Percentiles rank a stretch among this genome's conserved stretches.
Evolutionary conservation across 2,329 filamentous ascomycete genomes (phyloP).

Genomic region (Cladophialophora chaetospira): DNA sequence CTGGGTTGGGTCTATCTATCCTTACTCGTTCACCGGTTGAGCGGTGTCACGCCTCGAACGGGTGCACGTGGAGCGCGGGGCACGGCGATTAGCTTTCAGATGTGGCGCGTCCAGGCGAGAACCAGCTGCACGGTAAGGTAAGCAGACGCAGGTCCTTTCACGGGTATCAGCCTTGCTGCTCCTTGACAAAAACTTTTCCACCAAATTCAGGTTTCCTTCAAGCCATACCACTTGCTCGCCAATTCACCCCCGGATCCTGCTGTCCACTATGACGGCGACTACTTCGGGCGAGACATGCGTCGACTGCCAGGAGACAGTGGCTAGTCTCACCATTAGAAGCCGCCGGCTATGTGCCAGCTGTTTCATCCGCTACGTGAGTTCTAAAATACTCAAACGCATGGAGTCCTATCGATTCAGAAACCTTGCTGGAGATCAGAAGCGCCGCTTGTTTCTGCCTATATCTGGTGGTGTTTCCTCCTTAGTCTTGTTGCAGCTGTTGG

Average conservation of each 20-base stretch:
- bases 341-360: conserved; percentile 68
- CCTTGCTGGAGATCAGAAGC: conserved; percentile 43
- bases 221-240: too few relatives aligned
- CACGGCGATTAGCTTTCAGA: neutral
- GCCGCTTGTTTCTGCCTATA: conserved; percentile 71
- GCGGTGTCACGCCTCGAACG: neutral
- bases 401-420: conserved; percentile 60
- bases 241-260: too few relatives aligned
- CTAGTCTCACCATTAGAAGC: conserved; percentile 57
- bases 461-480: conserved; percentile 83
- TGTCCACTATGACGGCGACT: neutral
- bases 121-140: too few relatives aligned
- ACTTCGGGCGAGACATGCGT: conserved; percentile 48
- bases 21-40: too few relatives aligned
- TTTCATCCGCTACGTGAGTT: conserved; percentile 74
- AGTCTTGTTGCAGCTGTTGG: conserved; percentile 73
- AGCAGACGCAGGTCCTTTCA: too few relatives aligned
- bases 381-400: conserved; percentile 79
- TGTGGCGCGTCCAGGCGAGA: neutral
- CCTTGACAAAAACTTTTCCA: neutral
- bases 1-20: too few relatives aligned
- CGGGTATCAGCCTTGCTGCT: neutral
- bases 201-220: too few relatives aligned
- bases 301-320: conserved; percentile 57
- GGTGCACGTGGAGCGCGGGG: neutral